Evolutionary conservation across 2,329 filamentous ascomycete species (phyloP), one percentile per base, ranked within the genome.

Genomic region (Neonectria sp.): DNA sequence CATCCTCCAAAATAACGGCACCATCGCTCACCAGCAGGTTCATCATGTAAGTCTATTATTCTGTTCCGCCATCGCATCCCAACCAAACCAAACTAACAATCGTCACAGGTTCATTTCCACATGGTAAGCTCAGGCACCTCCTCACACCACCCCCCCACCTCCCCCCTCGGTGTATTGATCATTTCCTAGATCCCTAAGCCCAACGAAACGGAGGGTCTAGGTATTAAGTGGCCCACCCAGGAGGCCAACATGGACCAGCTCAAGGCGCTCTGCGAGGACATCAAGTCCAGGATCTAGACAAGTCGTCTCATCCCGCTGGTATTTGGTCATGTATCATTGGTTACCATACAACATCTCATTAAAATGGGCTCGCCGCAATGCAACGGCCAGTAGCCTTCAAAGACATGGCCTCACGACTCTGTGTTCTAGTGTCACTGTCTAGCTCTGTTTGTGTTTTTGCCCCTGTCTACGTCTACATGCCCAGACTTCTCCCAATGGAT

Each of bases 1-100:
- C 79, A 89, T 99, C 55, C 85, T 99, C 67, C 96, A 99, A 85
- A 99, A 99, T 84, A 99, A 99, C 78, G 96, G 96, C 59, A 86
- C 89, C 25, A 89, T 95, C 76, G 96, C 96, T 21, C 96, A 99
- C 82, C 96, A 98, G 84, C 86, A 92, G 71, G 95, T 99, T 69
- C 92, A 94, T 73, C 96, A 99, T 84, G 95, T 96, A 84, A 83
- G 90, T 84, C 43, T n/a, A 6, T 1, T 68, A 7, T 24, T 4
- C 11, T 13, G 31, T 40, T 6, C 17, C 8, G 17, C 21, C 12
- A 15, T 11, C 8, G 1, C 13, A 27, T 29, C 37, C 17, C 12
- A 37, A 24, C 27, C 12, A 56, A 37, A 24, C 27, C 12, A 56
- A 35, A 52, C 70, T 68, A 52, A 71, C 45, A 29, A 37, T n/a